Evolutionary conservation across 2,329 filamentous ascomycete species (phyloP), one percentile per base, ranked within the genome.

Genomic region (Penicillium sp.): DNA sequence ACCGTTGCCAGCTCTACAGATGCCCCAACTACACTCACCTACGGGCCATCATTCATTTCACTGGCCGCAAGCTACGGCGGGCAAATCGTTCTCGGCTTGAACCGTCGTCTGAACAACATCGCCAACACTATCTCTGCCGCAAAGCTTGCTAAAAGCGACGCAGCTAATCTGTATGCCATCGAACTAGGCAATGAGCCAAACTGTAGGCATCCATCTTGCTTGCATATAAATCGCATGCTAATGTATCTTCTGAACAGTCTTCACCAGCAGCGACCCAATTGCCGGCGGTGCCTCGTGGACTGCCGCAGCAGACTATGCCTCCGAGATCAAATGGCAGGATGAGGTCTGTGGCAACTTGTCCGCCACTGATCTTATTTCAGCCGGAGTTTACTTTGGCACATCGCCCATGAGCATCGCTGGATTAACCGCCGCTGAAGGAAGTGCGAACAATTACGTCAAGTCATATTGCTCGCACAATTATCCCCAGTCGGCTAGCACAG

Each of bases 181-280:
- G 84, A 87, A 67, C 75, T 87, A 1, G 84, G 85, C 1, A 87
- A 87, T 65, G 84, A 87, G 59, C 85, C 85, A 3, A 82, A 86
- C 63, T 85, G 83, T 85, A 67, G 65, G 80, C 28, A 42, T 37
- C 8, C 19, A 30, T 15, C n/a, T 37, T 28, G 19, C 33, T 7
- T 22, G n/a, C 4, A 1, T 35, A 10, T 4, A 17, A 15, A 6
- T 3, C 8, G 7, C 17, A 12, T n/a, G 13, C 50, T 53, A 17
- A 53, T 17, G 2, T 53, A 7, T 15, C 4, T n/a, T 26, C 3
- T 26, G 2, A 17, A 24, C 4, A 74, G 71, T 74, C 60, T 74
- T 66, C 42, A 58, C 61, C 1, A 53, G 37, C 35, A 69, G 60
- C n/a, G 73, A 74, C 30, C 70, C 72, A 0, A 74, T 68, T 28